Conservation (phyloP, 1,284 basidiomycete species). For the Moesziomyces globuligerus region DNA sequence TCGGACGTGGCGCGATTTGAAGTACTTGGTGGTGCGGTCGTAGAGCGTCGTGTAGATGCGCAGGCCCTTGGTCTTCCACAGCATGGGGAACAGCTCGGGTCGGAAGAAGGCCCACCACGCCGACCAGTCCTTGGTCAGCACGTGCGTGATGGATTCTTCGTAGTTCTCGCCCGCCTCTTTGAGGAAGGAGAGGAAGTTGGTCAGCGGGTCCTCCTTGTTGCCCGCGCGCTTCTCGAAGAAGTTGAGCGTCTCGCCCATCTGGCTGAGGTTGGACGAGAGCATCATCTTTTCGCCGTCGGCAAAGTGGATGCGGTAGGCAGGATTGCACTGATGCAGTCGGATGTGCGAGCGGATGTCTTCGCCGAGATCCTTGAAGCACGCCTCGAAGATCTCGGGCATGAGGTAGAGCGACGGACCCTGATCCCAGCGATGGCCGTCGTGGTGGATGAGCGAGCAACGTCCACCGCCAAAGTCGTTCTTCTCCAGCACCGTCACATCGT, state of each 20-base stretch:
- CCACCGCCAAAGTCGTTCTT: conserved; percentile 68
- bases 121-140: conserved; percentile 70
- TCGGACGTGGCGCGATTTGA: conserved; percentile 70
- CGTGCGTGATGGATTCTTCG: conserved; percentile 69
- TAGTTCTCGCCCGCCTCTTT: conserved; percentile 69
- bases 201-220: conserved; percentile 60
- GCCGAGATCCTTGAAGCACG: conserved; percentile 70
- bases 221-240: conserved; percentile 71
- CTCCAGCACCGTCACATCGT: conserved; percentile 70
- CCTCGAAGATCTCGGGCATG: conserved; percentile 70
- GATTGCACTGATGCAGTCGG: conserved; percentile 64
- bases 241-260: conserved; percentile 70
- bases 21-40: conserved; percentile 69
- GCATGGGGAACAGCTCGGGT: conserved; percentile 69
- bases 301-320: conserved; percentile 61
- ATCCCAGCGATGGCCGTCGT: conserved; percentile 69
- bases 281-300: conserved; percentile 64
- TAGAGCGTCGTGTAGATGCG: conserved; percentile 61
- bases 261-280: conserved; percentile 69
- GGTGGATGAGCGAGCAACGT: conserved; percentile 71
- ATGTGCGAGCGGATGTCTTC: conserved; percentile 68
- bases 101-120: conserved; percentile 69
- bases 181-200: conserved; percentile 68
- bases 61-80: conserved; percentile 56
- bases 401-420: conserved; percentile 70